Evolutionary conservation across 2,329 filamentous ascomycete species (phyloP).

Genomic region (Pseudopyrenochaeta lycopersici): DNA sequence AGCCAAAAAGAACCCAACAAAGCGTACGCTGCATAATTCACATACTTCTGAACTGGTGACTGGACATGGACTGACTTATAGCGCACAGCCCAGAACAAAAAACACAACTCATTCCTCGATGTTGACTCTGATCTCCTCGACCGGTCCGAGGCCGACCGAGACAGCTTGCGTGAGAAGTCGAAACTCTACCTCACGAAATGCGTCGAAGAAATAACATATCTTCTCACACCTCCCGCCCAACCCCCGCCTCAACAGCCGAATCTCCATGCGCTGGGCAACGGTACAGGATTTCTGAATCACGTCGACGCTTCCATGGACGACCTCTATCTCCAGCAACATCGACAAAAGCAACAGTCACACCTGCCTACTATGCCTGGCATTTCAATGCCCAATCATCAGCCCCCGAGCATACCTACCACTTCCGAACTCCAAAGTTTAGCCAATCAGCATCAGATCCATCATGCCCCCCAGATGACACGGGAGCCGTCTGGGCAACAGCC

Average conservation of each 20-base stretch:
- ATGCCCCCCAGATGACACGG: constrained; percentile 55
- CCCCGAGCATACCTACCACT: constrained; percentile 56
- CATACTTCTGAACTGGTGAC: background rate
- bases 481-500: constrained; percentile 54
- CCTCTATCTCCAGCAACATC: constrained; percentile 66
- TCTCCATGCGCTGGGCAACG: constrained; percentile 47
- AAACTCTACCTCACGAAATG: constrained; percentile 71
- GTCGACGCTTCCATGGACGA: constrained; percentile 68
- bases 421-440: constrained; percentile 53
- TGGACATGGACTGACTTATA: constrained; percentile 25
- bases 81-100: constrained; percentile 55
- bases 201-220: constrained; percentile 73
- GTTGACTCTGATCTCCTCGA: constrained; percentile 54
- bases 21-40: constrained; percentile 30
- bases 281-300: constrained; percentile 55
- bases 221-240: constrained; percentile 71
- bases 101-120: constrained; percentile 62
- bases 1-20: constrained; percentile 44
- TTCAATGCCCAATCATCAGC: constrained; percentile 69
- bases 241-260: constrained; percentile 63
- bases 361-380: constrained; percentile 45
- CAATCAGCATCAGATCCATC: constrained; percentile 49
- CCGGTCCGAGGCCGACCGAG: constrained; percentile 62
- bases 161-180: constrained; percentile 69
- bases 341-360: constrained; percentile 61